Evolutionary conservation across 257 asterid species (phyloP).

Genomic region (Solanum stenotomum): DNA sequence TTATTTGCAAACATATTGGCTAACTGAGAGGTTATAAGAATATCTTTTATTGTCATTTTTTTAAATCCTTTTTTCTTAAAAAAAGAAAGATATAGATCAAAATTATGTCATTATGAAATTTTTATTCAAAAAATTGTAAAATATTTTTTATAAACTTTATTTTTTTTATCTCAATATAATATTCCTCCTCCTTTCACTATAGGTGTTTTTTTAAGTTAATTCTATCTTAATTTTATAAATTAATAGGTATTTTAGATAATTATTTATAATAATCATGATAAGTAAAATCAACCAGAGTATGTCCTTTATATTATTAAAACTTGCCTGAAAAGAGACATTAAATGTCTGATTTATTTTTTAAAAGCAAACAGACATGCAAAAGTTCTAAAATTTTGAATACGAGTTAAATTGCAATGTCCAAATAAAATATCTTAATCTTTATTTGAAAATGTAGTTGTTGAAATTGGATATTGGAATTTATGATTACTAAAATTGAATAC

Average conservation of each 20-base stretch:
- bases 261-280: not conserved
- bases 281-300: not conserved
- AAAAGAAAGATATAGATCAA: not conserved
- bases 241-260: not conserved
- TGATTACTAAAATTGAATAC: not conserved
- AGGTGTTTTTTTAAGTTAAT: not conserved
- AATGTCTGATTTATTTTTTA: not conserved
- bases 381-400: not conserved
- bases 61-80: too few relatives aligned
- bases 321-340: not conserved
- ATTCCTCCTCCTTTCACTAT: not conserved
- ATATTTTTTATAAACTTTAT: too few relatives aligned
- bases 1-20: not conserved
- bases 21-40: too few relatives aligned
- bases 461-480: not conserved
- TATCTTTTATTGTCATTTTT: too few relatives aligned
- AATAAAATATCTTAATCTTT: not conserved
- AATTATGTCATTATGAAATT: not conserved
- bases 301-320: not conserved
- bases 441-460: not conserved
- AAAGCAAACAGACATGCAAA: not conserved
- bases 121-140: too few relatives aligned
- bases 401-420: not conserved
- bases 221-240: too few relatives aligned
- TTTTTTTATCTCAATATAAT: not conserved